Evolutionary conservation across 2,329 filamentous ascomycete species (phyloP).

Genomic region (Didymella pomorum): DNA sequence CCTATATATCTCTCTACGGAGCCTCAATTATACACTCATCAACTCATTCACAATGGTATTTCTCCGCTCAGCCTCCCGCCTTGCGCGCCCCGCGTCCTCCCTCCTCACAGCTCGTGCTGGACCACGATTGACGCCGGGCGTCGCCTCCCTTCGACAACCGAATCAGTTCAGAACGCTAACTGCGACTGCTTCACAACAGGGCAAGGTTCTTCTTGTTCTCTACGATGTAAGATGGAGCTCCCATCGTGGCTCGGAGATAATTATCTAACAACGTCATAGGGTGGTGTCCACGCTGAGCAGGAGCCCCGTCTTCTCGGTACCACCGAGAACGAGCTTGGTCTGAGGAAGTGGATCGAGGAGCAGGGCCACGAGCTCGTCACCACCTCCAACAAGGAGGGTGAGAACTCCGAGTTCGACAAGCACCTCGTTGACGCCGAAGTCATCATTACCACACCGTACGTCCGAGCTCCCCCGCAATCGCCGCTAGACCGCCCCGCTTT

Average conservation of each 20-base stretch:
- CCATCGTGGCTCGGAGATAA: conserved; percentile 17
- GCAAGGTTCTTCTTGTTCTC: conserved; percentile 92
- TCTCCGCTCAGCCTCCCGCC: conserved; percentile 67
- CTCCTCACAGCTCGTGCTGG: conserved; percentile 57
- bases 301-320: conserved; percentile 91
- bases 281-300: conserved; percentile 84
- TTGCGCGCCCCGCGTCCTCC: conserved; percentile 63
- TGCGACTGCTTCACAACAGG: conserved; percentile 75
- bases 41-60: conserved; percentile 63
- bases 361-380: conserved; percentile 96
- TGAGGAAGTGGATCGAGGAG: conserved; percentile 97
- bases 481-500: conserved; percentile 41
- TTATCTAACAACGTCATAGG: conserved; percentile 54
- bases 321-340: conserved; percentile 96
- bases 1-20: conserved; percentile 36
- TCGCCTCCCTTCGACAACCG: conserved; percentile 56
- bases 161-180: conserved; percentile 69
- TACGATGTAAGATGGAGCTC: conserved; percentile 76
- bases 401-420: conserved; percentile 91
- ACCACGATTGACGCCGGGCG: conserved; percentile 51
- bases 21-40: conserved; percentile 30
- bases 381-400: conserved; percentile 96
- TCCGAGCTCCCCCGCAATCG: conserved; percentile 43
- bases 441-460: conserved; percentile 97
- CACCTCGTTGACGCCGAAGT: conserved; percentile 96